phyloP scores from a whole-genome alignment of 306 rosid genomes.

The Lathyrus oleraceus region DNA sequence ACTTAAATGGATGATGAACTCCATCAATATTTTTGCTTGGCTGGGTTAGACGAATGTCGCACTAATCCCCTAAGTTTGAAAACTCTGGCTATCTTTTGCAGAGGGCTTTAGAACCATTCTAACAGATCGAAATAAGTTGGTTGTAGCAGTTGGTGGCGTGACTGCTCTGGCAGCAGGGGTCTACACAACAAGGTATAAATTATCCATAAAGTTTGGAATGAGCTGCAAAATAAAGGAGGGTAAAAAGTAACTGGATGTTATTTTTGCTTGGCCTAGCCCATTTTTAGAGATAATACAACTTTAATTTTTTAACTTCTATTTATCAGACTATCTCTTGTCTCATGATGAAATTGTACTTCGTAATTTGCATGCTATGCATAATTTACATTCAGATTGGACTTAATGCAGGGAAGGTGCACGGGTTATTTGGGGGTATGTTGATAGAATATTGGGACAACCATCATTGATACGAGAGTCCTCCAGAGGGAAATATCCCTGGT shows the following conservation, averaged over 20 bases:
- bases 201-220: slow-evolving; percentile 10
- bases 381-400: background rate
- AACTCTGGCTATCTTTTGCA: slow-evolving; percentile 43
- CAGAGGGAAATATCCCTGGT: slow-evolving; percentile 97
- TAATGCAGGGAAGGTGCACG: slow-evolving; percentile 82
- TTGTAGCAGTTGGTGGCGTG: slow-evolving; percentile 95
- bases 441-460: slow-evolving; percentile 96
- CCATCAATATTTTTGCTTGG: background rate
- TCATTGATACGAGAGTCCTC: slow-evolving; percentile 97
- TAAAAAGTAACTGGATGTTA: background rate
- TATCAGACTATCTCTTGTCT: background rate
- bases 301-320: background rate
- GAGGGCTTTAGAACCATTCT: slow-evolving; percentile 92
- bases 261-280: background rate
- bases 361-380: slow-evolving; percentile 28
- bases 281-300: background rate
- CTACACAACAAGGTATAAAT: slow-evolving; percentile 85
- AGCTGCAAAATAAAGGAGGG: background rate
- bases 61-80: background rate
- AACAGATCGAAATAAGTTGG: slow-evolving; percentile 94
- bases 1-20: slow-evolving; percentile 1
- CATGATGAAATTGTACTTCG: background rate
- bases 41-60: background rate
- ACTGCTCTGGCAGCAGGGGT: slow-evolving; percentile 97
- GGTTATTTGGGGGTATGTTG: slow-evolving; percentile 97